Conservation (phyloP, 1,284 basidiomycete genomes). For the Boletus mariae region DNA sequence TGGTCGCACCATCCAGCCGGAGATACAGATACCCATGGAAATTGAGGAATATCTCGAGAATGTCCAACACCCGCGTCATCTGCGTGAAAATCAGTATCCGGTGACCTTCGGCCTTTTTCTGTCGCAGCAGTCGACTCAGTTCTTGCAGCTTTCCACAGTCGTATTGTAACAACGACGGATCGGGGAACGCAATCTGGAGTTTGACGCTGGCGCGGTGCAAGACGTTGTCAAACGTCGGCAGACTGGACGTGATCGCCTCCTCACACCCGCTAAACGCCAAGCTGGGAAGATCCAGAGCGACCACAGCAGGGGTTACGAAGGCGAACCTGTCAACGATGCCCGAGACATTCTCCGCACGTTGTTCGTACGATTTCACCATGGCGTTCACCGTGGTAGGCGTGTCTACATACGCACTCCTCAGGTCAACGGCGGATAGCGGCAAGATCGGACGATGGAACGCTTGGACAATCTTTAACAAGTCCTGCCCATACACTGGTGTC, state of each 20-base stretch:
- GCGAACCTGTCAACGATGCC: constrained; percentile 71
- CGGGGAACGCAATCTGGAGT: constrained; percentile 92
- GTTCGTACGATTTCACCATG: constrained; percentile 62
- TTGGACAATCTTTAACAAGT: constrained; percentile 49
- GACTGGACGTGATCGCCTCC: constrained; percentile 31
- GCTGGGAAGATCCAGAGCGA: constrained; percentile 72
- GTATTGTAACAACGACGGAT: constrained; percentile 87
- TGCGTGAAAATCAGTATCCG: constrained; percentile 95
- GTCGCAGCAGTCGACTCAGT: constrained; percentile 74
- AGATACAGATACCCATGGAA: constrained; percentile 93
- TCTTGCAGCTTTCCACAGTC: constrained; percentile 96
- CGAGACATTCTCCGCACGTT: constrained; percentile 57
- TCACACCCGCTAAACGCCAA: constrained; percentile 52
- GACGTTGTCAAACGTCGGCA: constrained; percentile 56
- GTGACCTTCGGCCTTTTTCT: constrained; percentile 84
- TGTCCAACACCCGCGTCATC: constrained; percentile 94
- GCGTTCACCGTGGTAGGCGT: constrained; percentile 40
- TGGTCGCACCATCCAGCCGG: constrained; percentile 90
- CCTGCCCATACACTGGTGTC: constrained; percentile 63
- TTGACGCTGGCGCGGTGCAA: constrained; percentile 78
- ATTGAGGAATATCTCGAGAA: constrained; percentile 91
- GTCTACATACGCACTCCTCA: constrained; percentile 40
- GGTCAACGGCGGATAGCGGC: constrained; percentile 51
- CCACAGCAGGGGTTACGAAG: constrained; percentile 79
- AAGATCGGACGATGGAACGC: constrained; percentile 48